phyloP scores from a whole-genome alignment of 768 basidiomycete species.

The Rhizopogon roseolus region DNA sequence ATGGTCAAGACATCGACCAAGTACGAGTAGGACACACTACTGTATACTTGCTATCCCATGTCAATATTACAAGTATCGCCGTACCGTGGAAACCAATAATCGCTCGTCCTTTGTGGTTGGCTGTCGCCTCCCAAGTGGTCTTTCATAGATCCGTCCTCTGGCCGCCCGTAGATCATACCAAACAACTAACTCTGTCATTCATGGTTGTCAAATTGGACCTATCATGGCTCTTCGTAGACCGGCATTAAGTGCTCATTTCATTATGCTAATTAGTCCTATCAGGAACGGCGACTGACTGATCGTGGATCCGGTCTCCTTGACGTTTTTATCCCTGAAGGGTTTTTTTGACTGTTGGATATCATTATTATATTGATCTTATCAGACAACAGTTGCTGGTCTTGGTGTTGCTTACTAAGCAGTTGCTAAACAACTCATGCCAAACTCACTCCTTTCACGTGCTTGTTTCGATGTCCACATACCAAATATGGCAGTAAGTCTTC shows the following conservation, averaged over 20 bases:
- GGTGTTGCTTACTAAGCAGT: slow-evolving; percentile 9
- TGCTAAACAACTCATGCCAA: slow-evolving; percentile 1
- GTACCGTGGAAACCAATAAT: neutral
- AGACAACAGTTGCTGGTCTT: slow-evolving; percentile 14
- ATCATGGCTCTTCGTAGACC: neutral
- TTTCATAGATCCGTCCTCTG: neutral
- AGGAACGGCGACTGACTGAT: too few species aligned
- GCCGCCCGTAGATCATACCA: neutral
- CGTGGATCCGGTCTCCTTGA: neutral
- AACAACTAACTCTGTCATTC: neutral
- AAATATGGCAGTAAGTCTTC: slow-evolving; percentile 8
- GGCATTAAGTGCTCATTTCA: too few species aligned
- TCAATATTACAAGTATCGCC: neutral
- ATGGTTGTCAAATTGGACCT: neutral
- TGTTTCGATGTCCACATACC: slow-evolving; percentile 1
- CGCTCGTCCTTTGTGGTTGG: neutral
- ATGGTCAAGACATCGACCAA: slow-evolving; percentile 63
- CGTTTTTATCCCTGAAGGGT: neutral
- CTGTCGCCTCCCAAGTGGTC: neutral
- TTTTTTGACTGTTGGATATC: neutral
- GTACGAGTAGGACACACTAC: slow-evolving; percentile 31
- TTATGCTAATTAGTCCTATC: too few species aligned
- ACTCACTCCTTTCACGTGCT: neutral
- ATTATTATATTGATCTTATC: slow-evolving; percentile 19
- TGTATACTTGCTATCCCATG: slow-evolving; percentile 5